phyloP scores from a whole-genome alignment of 2,329 filamentous ascomycete genomes.

The Botryosphaeria dothidea region DNA sequence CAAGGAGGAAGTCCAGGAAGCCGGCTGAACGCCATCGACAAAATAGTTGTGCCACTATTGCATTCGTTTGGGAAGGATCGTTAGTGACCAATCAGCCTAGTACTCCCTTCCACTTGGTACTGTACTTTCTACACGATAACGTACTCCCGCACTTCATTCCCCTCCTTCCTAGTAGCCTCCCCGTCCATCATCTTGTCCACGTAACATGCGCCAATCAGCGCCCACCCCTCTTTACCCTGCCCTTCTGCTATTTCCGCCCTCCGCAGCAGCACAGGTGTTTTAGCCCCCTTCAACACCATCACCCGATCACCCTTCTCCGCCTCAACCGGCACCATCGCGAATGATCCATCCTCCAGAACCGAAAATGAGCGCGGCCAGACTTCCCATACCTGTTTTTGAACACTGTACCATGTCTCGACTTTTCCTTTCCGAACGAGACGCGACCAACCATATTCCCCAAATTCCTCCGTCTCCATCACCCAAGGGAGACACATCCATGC shows the following conservation, averaged over 20 bases:
- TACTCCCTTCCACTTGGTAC: no score
- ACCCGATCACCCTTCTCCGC: not conserved
- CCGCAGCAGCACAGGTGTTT: slow-evolving; percentile 6
- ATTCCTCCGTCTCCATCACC: no score
- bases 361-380: not conserved
- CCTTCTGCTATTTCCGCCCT: not conserved
- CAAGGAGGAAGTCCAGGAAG: no score
- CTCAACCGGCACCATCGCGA: not conserved
- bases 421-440: not conserved
- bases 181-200: slow-evolving; percentile 16
- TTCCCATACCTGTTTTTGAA: not conserved
- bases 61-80: no score
- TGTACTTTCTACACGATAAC: not conserved
- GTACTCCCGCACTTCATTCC: not conserved
- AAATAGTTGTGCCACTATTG: no score
- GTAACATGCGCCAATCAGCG: not conserved
- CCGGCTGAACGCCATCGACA: no score
- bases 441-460: not conserved
- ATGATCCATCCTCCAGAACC: not conserved
- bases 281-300: slow-evolving; percentile 2
- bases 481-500: not conserved
- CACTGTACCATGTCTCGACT: not conserved
- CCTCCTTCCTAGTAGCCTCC: not conserved
- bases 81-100: no score
- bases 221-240: not conserved